Conservation (phyloP, 805 yeast species). For the Spathaspora arborariae region DNA sequence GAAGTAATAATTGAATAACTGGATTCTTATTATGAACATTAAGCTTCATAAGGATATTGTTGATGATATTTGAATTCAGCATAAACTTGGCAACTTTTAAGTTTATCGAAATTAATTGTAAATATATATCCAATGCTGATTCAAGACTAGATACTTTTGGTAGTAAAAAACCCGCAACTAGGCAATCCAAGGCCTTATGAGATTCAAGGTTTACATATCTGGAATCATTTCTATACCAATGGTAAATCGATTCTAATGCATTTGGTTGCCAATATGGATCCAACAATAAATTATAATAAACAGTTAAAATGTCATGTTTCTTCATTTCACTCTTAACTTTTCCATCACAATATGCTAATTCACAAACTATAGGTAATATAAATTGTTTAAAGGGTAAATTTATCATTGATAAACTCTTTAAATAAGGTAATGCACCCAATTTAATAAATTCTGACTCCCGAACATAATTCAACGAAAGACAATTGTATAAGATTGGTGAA, state of each 20-base stretch:
- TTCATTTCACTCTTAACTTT: conserved; percentile 34
- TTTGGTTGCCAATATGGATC: conserved; percentile 59
- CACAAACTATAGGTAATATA: conserved; percentile 50
- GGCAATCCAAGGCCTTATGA: conserved; percentile 24
- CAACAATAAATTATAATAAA: conserved; percentile 36
- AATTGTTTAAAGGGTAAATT: conserved; percentile 49
- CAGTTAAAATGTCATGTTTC: conserved; percentile 33
- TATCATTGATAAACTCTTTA: conserved; percentile 35
- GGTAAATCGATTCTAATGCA: conserved; percentile 47
- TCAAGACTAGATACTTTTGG: conserved; percentile 41
- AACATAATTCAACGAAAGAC: conserved; percentile 45
- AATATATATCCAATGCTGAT: conserved; percentile 37
- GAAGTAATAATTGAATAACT: conserved; percentile 34
- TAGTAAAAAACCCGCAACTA: conserved; percentile 38
- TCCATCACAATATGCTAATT: conserved; percentile 44
- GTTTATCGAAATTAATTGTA: conserved; percentile 27
- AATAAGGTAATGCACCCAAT: conserved; percentile 44
- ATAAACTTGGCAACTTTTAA: conserved; percentile 18
- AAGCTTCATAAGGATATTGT: conserved; percentile 28
- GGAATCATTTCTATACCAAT: conserved; percentile 33
- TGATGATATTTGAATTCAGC: conserved; percentile 23
- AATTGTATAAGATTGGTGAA: conserved; percentile 48
- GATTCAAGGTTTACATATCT: conserved; percentile 18
- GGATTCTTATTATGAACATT: conserved; percentile 25
- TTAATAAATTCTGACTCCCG: conserved; percentile 44